Conservation (phyloP, 1,284 basidiomycete genomes). For the Microbotryum scabiosae region DNA sequence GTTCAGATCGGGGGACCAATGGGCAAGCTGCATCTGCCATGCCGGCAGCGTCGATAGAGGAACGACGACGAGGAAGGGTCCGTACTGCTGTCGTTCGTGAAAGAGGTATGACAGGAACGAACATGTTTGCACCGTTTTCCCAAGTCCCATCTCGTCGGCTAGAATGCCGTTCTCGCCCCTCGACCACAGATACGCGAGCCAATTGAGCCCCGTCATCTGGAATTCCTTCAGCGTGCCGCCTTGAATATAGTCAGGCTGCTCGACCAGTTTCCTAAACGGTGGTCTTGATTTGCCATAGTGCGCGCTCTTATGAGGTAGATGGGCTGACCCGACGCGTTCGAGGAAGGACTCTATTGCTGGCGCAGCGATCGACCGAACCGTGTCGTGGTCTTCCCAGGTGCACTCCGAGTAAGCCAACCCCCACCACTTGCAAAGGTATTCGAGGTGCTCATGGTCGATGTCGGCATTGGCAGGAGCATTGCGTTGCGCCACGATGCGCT, state of each 20-base stretch:
- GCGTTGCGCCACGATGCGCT: slow-evolving; percentile 80
- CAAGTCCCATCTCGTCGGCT: slow-evolving; percentile 99
- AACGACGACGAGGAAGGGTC: slow-evolving; percentile 95
- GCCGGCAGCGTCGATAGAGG: slow-evolving; percentile 96
- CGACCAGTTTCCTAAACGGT: slow-evolving; percentile 71
- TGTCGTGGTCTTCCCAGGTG: slow-evolving; percentile 77
- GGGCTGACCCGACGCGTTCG: slow-evolving; percentile 63
- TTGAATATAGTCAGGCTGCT: slow-evolving; percentile 82
- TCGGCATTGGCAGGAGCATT: slow-evolving; percentile 54
- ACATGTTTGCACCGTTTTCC: slow-evolving; percentile 96
- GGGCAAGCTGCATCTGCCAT: slow-evolving; percentile 91
- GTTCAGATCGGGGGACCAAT: slow-evolving; percentile 95
- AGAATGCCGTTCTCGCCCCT: slow-evolving; percentile 94
- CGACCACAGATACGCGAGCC: slow-evolving; percentile 94
- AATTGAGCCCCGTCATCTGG: slow-evolving; percentile 95
- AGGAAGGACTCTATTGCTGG: slow-evolving; percentile 74
- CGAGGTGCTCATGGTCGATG: slow-evolving; percentile 48
- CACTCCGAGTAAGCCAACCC: slow-evolving; percentile 89
- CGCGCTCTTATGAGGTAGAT: slow-evolving; percentile 78
- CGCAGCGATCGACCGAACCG: slow-evolving; percentile 40
- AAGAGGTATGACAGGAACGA: slow-evolving; percentile 92
- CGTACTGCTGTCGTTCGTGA: slow-evolving; percentile 86
- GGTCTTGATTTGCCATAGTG: slow-evolving; percentile 67
- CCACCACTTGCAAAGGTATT: slow-evolving; percentile 98
- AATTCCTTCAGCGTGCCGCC: slow-evolving; percentile 85